Evolutionary conservation across 2,329 filamentous ascomycete species (phyloP).

Genomic region (Huntiella moniliformis): DNA sequence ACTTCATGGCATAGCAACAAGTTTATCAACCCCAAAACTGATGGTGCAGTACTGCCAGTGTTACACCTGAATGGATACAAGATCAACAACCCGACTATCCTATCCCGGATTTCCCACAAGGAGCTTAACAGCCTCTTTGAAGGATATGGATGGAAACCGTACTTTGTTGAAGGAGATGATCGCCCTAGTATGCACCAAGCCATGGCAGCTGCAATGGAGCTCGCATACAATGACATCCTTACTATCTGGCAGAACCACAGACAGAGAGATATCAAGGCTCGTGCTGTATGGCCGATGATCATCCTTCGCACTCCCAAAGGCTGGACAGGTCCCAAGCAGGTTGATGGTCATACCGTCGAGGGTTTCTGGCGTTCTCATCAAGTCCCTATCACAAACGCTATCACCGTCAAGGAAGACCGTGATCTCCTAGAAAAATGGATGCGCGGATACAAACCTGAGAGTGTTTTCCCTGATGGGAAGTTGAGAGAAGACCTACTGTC

Average conservation of each 20-base stretch:
- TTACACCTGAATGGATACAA: slow-evolving; percentile 72
- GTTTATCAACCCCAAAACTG: slow-evolving; percentile 60
- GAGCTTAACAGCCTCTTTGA: slow-evolving; percentile 51
- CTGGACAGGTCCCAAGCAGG: slow-evolving; percentile 56
- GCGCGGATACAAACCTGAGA: slow-evolving; percentile 55
- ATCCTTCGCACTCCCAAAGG: slow-evolving; percentile 61
- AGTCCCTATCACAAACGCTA: slow-evolving; percentile 54
- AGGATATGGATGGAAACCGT: slow-evolving; percentile 63
- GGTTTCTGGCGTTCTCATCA: slow-evolving; percentile 70
- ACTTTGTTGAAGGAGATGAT: slow-evolving; percentile 63
- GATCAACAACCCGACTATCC: slow-evolving; percentile 61
- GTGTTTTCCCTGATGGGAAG: slow-evolving; percentile 48
- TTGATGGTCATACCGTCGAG: slow-evolving; percentile 50
- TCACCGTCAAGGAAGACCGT: slow-evolving; percentile 44
- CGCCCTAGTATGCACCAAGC: slow-evolving; percentile 61
- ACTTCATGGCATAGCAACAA: slow-evolving; percentile 71
- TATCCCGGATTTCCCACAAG: slow-evolving; percentile 54
- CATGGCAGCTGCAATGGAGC: slow-evolving; percentile 59
- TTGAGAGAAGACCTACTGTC: slow-evolving; percentile 43
- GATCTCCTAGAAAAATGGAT: slow-evolving; percentile 59
- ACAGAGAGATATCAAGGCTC: slow-evolving; percentile 47
- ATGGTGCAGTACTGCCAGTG: slow-evolving; percentile 60
- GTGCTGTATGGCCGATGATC: slow-evolving; percentile 63
- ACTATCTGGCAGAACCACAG: slow-evolving; percentile 53
- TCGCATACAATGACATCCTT: slow-evolving; percentile 50